Evolutionary conservation across 164 flowering plant genomes (phyloP).

Genomic region (Macadamia tetraphylla): DNA sequence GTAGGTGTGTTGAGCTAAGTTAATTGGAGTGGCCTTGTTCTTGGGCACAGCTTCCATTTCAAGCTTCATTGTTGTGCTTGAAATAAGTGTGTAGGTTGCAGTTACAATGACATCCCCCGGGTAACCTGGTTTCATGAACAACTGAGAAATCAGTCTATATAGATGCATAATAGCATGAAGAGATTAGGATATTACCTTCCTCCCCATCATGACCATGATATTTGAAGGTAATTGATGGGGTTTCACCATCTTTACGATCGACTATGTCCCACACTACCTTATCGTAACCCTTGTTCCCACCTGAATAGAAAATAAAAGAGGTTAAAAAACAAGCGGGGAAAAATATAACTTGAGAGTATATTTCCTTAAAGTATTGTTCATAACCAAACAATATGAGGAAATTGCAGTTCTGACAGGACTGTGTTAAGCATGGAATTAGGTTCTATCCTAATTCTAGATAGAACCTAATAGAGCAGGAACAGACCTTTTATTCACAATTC

Average conservation of each 20-base stretch:
- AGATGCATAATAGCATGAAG: background rate
- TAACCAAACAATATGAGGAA: background rate
- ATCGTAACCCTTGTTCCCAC: conserved; percentile 81
- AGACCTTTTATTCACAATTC: too few species aligned
- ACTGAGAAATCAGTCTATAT: background rate
- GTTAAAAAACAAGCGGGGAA: background rate
- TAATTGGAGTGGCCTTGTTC: conserved; percentile 77
- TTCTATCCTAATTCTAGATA: background rate
- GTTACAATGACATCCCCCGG: conserved; percentile 76
- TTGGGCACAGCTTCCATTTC: conserved; percentile 93
- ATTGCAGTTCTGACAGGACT: background rate
- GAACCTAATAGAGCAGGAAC: background rate
- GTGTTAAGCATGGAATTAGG: background rate
- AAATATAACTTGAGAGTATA: background rate
- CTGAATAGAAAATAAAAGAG: conserved; percentile 24
- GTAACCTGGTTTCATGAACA: conserved; percentile 48
- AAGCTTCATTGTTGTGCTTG: conserved; percentile 66
- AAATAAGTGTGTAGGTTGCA: conserved; percentile 77
- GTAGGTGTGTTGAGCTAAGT: conserved; percentile 89
- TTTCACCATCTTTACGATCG: conserved; percentile 48
- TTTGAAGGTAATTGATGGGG: conserved; percentile 80
- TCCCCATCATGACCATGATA: conserved; percentile 83
- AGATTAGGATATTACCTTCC: conserved; percentile 47
- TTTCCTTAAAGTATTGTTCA: background rate
- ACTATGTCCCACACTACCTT: conserved; percentile 78